Percentiles rank a stretch among this genome's conserved stretches.
phyloP scores from a whole-genome alignment of 1,284 basidiomycete genomes.

The Ceratobasidium theobromae region DNA sequence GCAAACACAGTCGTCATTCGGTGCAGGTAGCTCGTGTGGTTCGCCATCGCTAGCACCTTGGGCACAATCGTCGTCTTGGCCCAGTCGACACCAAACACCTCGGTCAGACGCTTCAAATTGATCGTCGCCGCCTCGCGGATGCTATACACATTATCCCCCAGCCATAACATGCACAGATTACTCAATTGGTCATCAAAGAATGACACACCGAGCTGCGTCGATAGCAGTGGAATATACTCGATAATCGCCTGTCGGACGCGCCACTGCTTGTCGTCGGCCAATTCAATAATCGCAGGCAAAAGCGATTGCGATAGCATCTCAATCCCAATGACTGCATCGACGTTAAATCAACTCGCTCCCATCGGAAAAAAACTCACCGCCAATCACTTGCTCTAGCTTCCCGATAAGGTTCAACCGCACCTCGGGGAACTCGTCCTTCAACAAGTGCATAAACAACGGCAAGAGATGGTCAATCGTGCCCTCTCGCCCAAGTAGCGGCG shows the following conservation, averaged over 20 bases:
- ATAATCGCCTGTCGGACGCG: conserved; percentile 99
- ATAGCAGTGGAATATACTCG: conserved; percentile 92
- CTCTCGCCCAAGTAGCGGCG: conserved; percentile 91
- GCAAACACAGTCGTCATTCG: conserved; percentile 99
- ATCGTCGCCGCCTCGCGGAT: conserved; percentile 97
- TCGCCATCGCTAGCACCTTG: conserved; percentile 96
- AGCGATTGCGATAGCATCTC: conserved; percentile 94
- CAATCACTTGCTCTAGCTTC: conserved; percentile 96
- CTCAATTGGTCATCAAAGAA: conserved; percentile 99
- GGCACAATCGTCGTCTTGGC: conserved; percentile 93
- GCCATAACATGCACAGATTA: conserved; percentile 98
- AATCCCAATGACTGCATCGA: conserved; percentile 85
- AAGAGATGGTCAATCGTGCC: conserved; percentile 96
- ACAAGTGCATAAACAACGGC: conserved; percentile 91
- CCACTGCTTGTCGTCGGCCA: conserved; percentile 99
- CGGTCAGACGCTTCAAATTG: conserved; percentile 96
- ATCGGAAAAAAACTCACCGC: conserved; percentile 56
- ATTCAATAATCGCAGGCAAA: conserved; percentile 94
- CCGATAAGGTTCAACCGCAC: conserved; percentile 98
- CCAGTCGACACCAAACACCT: conserved; percentile 99
- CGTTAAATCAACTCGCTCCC: not conserved
- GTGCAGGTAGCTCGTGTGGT: conserved; percentile 96
- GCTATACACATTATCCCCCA: conserved; percentile 97
- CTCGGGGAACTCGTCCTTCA: conserved; percentile 99
- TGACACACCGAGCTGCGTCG: conserved; percentile 92